Base-by-base conservation (phyloP, 345 rosid species). In the Erysimum cheiranthoides region DNA sequence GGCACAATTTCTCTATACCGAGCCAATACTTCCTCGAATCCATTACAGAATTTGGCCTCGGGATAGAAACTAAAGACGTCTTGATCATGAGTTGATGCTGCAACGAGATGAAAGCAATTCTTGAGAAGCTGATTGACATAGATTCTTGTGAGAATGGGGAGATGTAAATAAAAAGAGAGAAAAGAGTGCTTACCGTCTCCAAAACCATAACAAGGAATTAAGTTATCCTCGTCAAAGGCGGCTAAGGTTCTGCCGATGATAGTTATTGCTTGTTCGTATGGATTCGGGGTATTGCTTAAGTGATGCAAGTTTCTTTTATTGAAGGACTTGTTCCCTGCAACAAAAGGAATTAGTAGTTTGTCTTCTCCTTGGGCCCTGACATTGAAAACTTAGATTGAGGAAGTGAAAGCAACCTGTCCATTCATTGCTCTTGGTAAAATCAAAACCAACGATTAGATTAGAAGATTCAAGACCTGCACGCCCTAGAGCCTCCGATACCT, bases 81-180 rank as follows among this genome's bases (percentile, higher is more conserved):
- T 81, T 88, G 97, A 79, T 95, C 99, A 81, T 93, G 97, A 16
- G 99, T 95, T 61, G 97, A 88, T 67, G 98, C 99, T 95, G 90
- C 68, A 73, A 77, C 70, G 59, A 54, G 51, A 66, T 12, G 42
- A 21, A 53, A 49, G 54, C 46, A 71, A 14, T 66, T 59, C 39
- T 69, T 31, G 78, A 71, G 68, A 80, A 68, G 74, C 76, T 4
- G 14, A 45, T 12, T 14, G 25, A 69, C 14, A 57, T 0, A 34
- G 27, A 71, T 11, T 27, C n/a, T 16, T 30, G 14, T 16, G 34
- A 38, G 32, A 50, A 61, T 34, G 47, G 34, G 31, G 53, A 61
- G 39, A 7, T 1, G 31, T 10, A 68, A 16, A 31, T 1, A 50
- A 60, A 73, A 3, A 10, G 53, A 46, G 49, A 13, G 14, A 36